A percentile compares a stretch with the other conserved stretches of the same genome.
Conservation (phyloP, 2,329 filamentous ascomycete genomes). For the Pyricularia pennisetigena region DNA sequence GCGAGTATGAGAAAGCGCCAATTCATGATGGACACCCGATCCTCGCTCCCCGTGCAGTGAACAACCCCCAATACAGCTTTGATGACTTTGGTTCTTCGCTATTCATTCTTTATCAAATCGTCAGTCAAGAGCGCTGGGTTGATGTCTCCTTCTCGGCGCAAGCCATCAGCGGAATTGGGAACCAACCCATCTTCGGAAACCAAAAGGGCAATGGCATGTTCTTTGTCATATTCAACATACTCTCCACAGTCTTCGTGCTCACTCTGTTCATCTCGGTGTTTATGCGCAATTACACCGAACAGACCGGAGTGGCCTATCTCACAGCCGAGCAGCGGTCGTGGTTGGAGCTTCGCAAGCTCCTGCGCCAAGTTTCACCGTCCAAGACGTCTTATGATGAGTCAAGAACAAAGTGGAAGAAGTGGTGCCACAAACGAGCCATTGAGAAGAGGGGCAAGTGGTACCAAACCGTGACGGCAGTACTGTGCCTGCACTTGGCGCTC, state of each 20-base stretch:
- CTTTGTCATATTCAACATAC: constrained; percentile 91
- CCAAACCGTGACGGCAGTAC: constrained; percentile 63
- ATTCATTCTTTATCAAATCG: constrained; percentile 97
- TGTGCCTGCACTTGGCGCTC: constrained; percentile 74
- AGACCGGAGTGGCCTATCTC: constrained; percentile 92
- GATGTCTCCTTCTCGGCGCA: constrained; percentile 84
- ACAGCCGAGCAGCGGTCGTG: constrained; percentile 94
- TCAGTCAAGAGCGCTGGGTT: constrained; percentile 96
- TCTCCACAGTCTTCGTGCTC: constrained; percentile 91
- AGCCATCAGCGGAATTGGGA: constrained; percentile 65
- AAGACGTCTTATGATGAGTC: constrained; percentile 79
- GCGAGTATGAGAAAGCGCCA: constrained; percentile 68
- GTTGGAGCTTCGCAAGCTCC: constrained; percentile 85
- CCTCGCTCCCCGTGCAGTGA: constrained; percentile 68
- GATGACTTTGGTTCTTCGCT: constrained; percentile 90
- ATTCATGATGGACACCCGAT: constrained; percentile 69
- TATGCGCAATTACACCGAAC: constrained; percentile 99
- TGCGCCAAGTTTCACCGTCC: constrained; percentile 88
- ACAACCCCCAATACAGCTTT: constrained; percentile 82
- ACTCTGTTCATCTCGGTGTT: constrained; percentile 98
- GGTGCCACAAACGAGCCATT: constrained; percentile 90
- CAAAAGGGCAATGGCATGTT: constrained; percentile 84
- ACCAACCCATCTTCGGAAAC: constrained; percentile 60
- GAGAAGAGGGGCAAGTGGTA: constrained; percentile 95
- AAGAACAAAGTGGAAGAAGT: constrained; percentile 71